Evolutionary conservation across 306 rosid genomes (phyloP), one percentile per base, ranked within the genome.

Genomic region (Geum urbanum): DNA sequence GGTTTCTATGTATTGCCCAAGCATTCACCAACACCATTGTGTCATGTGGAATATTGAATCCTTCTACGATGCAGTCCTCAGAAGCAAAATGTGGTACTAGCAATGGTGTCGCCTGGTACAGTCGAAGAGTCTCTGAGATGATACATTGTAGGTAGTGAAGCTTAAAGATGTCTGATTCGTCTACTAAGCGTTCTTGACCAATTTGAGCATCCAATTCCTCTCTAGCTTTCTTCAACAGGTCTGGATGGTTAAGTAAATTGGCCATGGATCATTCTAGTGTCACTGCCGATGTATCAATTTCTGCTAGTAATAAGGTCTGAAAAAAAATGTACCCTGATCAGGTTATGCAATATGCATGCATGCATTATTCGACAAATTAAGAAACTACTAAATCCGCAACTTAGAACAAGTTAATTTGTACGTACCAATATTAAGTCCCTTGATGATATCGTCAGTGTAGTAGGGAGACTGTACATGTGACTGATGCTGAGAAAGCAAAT

Each of bases 131-230:
- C 76, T 77, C 85, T 0, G 74, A 63, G 51, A 85, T 76, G 12
- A 80, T 83, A 18, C 40, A 73, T 18, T 83, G 67, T 32, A 83
- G 74, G 66, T 71, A 83, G 0, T 6, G 69, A 48, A 78, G 56
- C 45, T 80, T 80, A 0, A 65, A n/a, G 10, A 76, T 32, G 5
- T 85, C 80, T 0, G n/a, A 15, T 82, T 85, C 87, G 4, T 85
- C 80, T 1, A 82, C 48, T 5, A 82, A 27, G 11, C 72, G 27
- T 66, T 71, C 78, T 41, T 63, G 27, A 41, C 82, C 84, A 45
- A 79, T 8, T 5, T 71, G 67, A 68, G 45, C 55, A 22, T 84
- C 84, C 41, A 81, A 7, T 32, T 81, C 57, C 2, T 2, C 46
- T 59, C 35, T 70, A 14, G 35, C 55, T 6, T 39, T 70, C 5